Conservation (phyloP, 179 eudicot genomes). For the Silene coronaria region DNA sequence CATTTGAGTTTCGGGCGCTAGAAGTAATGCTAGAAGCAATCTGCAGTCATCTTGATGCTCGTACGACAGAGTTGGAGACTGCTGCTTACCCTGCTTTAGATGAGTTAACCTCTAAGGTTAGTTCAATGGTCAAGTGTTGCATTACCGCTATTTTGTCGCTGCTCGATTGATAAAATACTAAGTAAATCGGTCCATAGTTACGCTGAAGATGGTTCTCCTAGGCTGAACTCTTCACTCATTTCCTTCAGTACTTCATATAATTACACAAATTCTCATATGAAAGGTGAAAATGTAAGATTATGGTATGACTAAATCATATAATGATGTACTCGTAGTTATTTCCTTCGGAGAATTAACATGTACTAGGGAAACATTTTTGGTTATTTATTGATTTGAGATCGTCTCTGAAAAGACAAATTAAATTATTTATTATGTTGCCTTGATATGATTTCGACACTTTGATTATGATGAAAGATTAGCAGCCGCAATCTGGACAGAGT, state of each 20-base stretch:
- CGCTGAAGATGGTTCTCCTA: background rate
- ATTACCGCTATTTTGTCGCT: background rate
- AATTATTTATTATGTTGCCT: too few relatives aligned
- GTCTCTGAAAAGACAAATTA: background rate
- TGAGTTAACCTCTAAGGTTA: slow-evolving; percentile 83
- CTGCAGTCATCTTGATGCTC: slow-evolving; percentile 78
- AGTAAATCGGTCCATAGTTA: background rate
- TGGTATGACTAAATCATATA: too few relatives aligned
- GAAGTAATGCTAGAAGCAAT: slow-evolving; percentile 83
- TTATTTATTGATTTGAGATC: background rate
- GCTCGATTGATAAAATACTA: background rate
- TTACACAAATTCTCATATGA: too few relatives aligned
- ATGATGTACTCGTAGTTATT: too few relatives aligned
- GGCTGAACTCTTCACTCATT: background rate
- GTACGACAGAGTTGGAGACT: slow-evolving; percentile 65
- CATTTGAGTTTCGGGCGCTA: slow-evolving; percentile 79
- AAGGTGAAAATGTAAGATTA: too few relatives aligned
- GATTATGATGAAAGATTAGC: slow-evolving; percentile 54
- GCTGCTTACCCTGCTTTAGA: slow-evolving; percentile 89
- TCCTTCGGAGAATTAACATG: too few relatives aligned
- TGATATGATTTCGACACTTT: background rate
- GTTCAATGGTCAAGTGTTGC: background rate
- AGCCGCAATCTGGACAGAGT: slow-evolving; percentile 81
- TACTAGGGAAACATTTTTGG: too few relatives aligned
- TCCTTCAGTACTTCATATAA: background rate